Evolutionary conservation across 768 basidiomycete species (phyloP).

Genomic region (Tulasnella sp.): DNA sequence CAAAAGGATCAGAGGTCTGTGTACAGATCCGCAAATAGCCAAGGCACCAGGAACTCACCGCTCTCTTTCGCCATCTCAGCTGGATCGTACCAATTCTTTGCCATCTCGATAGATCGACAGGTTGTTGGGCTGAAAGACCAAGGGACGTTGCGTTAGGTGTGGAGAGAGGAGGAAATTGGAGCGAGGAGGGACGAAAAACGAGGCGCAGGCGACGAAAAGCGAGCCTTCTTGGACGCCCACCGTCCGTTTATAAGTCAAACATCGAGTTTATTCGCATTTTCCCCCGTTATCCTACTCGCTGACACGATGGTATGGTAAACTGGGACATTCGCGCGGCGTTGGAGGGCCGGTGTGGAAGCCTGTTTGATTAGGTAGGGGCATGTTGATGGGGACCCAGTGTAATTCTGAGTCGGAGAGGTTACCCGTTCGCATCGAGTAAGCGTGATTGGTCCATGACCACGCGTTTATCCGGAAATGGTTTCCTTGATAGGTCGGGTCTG

Average conservation of each 20-base stretch:
- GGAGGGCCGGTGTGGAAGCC: no score
- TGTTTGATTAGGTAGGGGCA: no score
- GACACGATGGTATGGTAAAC: no score
- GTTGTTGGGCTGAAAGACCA: background rate
- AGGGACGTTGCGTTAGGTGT: background rate
- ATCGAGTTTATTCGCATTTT: no score
- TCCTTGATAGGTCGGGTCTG: background rate
- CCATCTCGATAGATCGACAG: background rate
- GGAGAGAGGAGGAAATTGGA: background rate
- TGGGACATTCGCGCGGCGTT: no score
- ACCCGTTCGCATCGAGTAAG: no score
- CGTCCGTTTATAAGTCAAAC: no score
- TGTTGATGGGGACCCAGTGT: no score
- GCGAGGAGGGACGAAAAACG: background rate
- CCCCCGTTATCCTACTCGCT: no score
- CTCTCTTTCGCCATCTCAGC: conserved; percentile 1
- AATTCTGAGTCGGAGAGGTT: no score
- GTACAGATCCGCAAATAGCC: background rate
- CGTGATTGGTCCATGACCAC: no score
- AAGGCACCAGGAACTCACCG: background rate
- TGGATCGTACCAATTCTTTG: conserved; percentile 5
- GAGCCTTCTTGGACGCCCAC: background rate
- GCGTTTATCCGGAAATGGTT: background rate
- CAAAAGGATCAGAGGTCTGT: background rate
- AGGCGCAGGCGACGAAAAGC: background rate